Base-by-base conservation (phyloP, 352 stramenopile genomes). In the Phytopythium aichiense region DNA sequence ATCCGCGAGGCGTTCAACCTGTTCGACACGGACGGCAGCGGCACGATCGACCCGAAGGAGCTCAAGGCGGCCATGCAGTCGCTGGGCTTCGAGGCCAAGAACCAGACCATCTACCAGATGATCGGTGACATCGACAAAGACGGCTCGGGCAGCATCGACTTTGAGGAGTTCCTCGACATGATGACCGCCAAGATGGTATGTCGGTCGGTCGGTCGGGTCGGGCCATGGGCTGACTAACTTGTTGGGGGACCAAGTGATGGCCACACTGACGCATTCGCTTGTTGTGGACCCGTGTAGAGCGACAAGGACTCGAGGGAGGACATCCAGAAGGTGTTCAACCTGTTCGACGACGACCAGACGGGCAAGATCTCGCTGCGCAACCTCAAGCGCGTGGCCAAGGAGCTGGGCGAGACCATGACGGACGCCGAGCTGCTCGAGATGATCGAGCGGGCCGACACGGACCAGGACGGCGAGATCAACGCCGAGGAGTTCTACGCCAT, bases 351-450 rank as follows among this genome's bases (percentile, higher is more conserved):
- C 69, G 97, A 99, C 74, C 93, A 98, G 66, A 97, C 91, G 59
- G 97, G 97, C 22, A 98, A 98, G 67, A 99, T 99, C 69, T 97
- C 90, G 40, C 90, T 98, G 67, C 84, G 89, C 30, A 99, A 99
- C 77, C 86, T 99, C 61, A 99, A 98, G 72, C 85, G 96, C 62
- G 94, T 99, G 38, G 96, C 97, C 22, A 98, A 98, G 64, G 97
- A 99, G 71, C 79, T 99, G n/a, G 97, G 97, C 42, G 97, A 99
- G 82, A 98, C 93, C 65, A 99, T 99, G 89, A 98, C 95, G 25
- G 95, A 99, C 73, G 96, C 98, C 59, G 98, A 99, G 84, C 76
- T 99, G 66, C 88, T 99, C 55, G 96, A 99, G 77, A 99, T 99
- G 97, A 99, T 99, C 66, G 96, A 99, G 73, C 85, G 98, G 52